Percentiles rank a stretch among this genome's conserved stretches.
Conservation (phyloP, 306 rosid genomes). For the Sindora glabra region DNA sequence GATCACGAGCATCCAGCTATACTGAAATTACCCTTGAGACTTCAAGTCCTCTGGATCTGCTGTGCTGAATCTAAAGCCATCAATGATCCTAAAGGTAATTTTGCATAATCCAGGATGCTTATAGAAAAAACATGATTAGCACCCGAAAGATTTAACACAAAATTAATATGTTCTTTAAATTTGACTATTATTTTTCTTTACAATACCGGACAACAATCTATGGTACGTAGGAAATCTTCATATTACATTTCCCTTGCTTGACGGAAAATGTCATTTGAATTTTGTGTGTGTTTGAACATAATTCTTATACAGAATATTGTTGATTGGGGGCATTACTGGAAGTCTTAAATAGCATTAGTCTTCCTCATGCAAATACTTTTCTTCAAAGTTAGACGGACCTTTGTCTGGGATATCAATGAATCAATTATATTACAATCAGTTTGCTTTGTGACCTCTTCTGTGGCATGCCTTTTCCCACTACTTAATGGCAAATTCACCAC, state of each 20-base stretch:
- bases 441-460: not conserved
- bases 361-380: no score
- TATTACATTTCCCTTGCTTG: no score
- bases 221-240: not conserved
- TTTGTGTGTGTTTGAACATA: not conserved
- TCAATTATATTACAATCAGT: not conserved
- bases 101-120: conserved; percentile 1
- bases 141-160: not conserved
- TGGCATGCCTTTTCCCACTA: not conserved
- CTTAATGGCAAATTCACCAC: not conserved
- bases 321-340: not conserved
- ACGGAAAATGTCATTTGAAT: no score
- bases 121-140: conserved; percentile 1
- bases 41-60: conserved; percentile 69
- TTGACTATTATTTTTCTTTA: not conserved
- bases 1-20: conserved; percentile 63
- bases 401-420: no score
- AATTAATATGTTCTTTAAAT: not conserved
- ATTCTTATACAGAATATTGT: not conserved
- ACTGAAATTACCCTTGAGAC: conserved; percentile 67
- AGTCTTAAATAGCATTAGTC: not conserved
- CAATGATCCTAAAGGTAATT: conserved; percentile 70
- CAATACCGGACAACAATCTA: not conserved
- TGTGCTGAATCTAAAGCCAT: conserved; percentile 76
- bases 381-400: no score